Conservation (phyloP, 2,329 filamentous ascomycete species). For the Verticillium alfalfae region DNA sequence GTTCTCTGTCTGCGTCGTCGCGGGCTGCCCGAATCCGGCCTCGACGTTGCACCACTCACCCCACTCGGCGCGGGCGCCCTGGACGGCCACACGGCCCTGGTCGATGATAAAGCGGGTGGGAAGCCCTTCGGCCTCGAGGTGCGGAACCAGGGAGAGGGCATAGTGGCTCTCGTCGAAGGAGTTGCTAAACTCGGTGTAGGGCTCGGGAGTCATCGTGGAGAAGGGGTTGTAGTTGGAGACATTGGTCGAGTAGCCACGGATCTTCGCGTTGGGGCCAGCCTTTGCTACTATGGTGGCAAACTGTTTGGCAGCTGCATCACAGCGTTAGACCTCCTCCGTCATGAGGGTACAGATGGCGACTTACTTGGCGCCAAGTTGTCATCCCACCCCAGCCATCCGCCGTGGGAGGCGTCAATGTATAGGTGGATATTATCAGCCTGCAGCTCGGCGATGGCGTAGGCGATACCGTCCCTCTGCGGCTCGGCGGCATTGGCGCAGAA, state of each 20-base stretch:
- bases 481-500: slow-evolving; percentile 29
- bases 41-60: slow-evolving; percentile 39
- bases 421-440: slow-evolving; percentile 29
- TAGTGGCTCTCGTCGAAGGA: slow-evolving; percentile 36
- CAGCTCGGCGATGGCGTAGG: slow-evolving; percentile 31
- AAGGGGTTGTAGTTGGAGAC: slow-evolving; percentile 36
- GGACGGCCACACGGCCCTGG: slow-evolving; percentile 31
- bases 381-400: slow-evolving; percentile 37
- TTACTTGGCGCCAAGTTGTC: slow-evolving; percentile 28
- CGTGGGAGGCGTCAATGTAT: slow-evolving; percentile 36
- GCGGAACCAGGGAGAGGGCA: slow-evolving; percentile 27
- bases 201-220: slow-evolving; percentile 27
- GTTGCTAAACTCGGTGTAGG: slow-evolving; percentile 32
- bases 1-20: slow-evolving; percentile 28
- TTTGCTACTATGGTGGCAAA: slow-evolving; percentile 31
- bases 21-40: slow-evolving; percentile 30
- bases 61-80: slow-evolving; percentile 29
- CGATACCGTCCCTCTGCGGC: slow-evolving; percentile 34
- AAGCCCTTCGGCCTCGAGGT: slow-evolving; percentile 29
- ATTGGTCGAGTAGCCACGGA: slow-evolving; percentile 37
- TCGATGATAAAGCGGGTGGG: slow-evolving; percentile 39
- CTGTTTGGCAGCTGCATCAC: slow-evolving; percentile 25
- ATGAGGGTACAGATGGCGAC: not conserved
- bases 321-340: slow-evolving; percentile 3
- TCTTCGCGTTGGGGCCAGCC: slow-evolving; percentile 20